Evolutionary conservation across 192 early-diverging fungal species (phyloP), one percentile per base, ranked within the genome.

Genomic region (Chytriomyces sp.): DNA sequence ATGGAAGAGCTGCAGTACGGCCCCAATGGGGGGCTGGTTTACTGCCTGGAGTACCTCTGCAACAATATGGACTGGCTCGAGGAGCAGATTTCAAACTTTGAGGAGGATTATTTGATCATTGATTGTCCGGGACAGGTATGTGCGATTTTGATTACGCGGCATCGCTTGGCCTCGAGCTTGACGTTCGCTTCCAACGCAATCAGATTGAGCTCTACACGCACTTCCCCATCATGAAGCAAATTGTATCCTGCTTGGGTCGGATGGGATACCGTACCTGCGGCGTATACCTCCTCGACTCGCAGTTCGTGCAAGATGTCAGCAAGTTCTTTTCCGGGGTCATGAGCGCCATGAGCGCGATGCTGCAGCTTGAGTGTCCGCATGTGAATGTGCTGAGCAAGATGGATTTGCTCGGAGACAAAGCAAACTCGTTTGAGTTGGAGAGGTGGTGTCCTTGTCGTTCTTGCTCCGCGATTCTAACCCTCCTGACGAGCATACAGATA

Each of bases 141-240:
- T 30, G 49, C 25, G 25, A 70, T 14, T n/a, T 49, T n/a, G 44
- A 49, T n/a, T 14, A 10, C 8, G 7, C n/a, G 40, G 3, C 22
- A 70, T 70, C 8, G 25, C 14, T 19, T 10, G 28, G n/a, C n/a
- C 33, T 36, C 56, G 31, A 7, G 12, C 44, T 49, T n/a, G 12
- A 10, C 44, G n/a, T 14, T 14, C 44, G n/a, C 17, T 37, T 53
- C 59, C 8, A 7, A 58, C 91, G 96, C 3, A 95, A n/a, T n/a
- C n/a, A 99, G 78, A 99, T 99, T 71, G 97, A 99, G 80, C 85
- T 99, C 17, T 99, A 99, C 80, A 98, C 97, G 33, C 96, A 99
- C 75, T 94, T 95, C 64, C 91, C 95, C 31, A 93, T 98, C 64
- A 99, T 99, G 92, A 87, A 89, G 64, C 82, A 87, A 3, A 64